Conservation (phyloP, 2,329 filamentous ascomycete species). For the Cladosporium sp. region DNA sequence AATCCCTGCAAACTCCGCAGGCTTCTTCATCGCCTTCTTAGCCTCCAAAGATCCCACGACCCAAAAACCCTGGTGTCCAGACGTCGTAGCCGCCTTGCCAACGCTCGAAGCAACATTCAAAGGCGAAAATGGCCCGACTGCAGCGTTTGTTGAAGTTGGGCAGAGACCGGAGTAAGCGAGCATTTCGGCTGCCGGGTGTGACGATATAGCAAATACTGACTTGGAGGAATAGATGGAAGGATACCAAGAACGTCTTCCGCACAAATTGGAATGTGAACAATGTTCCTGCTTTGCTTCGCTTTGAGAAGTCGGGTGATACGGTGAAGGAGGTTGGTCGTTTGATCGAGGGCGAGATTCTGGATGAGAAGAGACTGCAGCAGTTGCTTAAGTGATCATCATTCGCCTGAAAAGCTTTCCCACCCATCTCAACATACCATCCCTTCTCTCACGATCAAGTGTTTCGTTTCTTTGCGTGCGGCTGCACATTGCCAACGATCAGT, state of each 20-base stretch:
- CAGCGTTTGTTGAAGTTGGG: constrained; percentile 19
- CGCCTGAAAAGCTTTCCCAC: too few species aligned
- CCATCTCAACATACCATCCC: too few species aligned
- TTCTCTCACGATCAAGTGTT: too few species aligned
- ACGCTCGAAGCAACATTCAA: constrained; percentile 16
- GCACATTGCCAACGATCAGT: too few species aligned
- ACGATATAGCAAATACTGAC: not conserved
- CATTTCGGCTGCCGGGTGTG: too few species aligned
- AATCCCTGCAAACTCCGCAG: not conserved
- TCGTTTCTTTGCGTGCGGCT: too few species aligned
- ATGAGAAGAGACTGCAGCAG: constrained; percentile 6
- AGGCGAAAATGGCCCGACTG: constrained; percentile 11
- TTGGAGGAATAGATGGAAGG: constrained; percentile 16
- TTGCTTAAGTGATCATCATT: not conserved
- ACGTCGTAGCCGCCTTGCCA: constrained; percentile 17
- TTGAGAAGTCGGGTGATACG: constrained; percentile 11
- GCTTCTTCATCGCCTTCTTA: constrained; percentile 20
- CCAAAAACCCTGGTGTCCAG: constrained; percentile 19
- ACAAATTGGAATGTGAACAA: constrained; percentile 15
- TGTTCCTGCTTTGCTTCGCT: constrained; percentile 17
- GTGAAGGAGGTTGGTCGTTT: constrained; percentile 17
- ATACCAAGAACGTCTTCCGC: constrained; percentile 14
- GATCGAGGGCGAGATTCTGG: constrained; percentile 20
- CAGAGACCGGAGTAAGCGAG: constrained; percentile 18
- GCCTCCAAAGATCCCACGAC: constrained; percentile 19